Conservation (phyloP, 768 basidiomycete genomes). For the Lyophyllum semitale region DNA sequence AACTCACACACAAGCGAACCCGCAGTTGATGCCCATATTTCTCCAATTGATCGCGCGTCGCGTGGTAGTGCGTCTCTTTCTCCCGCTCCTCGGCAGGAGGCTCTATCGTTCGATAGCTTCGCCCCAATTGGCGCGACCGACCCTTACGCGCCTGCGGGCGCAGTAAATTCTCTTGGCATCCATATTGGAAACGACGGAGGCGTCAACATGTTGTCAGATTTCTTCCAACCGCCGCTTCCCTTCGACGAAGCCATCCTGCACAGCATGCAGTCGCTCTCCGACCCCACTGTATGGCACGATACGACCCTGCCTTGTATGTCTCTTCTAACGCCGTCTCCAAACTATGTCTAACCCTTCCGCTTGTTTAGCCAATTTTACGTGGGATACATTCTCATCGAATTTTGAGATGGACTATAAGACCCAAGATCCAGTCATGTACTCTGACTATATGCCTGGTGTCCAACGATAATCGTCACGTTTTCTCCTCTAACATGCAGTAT, state of each 20-base stretch:
- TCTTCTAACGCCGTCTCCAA: background rate
- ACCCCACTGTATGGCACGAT: constrained; percentile 57
- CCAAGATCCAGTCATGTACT: constrained; percentile 21
- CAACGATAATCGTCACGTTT: constrained; percentile 11
- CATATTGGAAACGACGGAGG: constrained; percentile 18
- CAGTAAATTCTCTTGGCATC: constrained; percentile 15
- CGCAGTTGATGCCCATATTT: background rate
- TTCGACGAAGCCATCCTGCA: constrained; percentile 64
- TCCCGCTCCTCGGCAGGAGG: constrained; percentile 44
- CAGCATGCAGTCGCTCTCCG: constrained; percentile 58
- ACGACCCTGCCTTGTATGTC: constrained; percentile 54
- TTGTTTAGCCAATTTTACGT: constrained; percentile 33
- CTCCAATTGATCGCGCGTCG: constrained; percentile 34
- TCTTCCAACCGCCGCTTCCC: constrained; percentile 55
- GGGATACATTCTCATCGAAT: constrained; percentile 44
- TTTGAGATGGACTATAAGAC: constrained; percentile 32
- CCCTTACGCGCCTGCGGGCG: constrained; percentile 35
- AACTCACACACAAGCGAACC: background rate
- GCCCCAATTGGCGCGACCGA: constrained; percentile 42
- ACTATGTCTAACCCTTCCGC: background rate
- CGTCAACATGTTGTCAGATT: constrained; percentile 34
- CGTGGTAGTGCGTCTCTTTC: constrained; percentile 46
- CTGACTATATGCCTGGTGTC: constrained; percentile 30
- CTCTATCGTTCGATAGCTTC: constrained; percentile 50
- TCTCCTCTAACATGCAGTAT: background rate